Conservation (phyloP, 495 filamentous ascomycete species). For the Arthonia radiata region DNA sequence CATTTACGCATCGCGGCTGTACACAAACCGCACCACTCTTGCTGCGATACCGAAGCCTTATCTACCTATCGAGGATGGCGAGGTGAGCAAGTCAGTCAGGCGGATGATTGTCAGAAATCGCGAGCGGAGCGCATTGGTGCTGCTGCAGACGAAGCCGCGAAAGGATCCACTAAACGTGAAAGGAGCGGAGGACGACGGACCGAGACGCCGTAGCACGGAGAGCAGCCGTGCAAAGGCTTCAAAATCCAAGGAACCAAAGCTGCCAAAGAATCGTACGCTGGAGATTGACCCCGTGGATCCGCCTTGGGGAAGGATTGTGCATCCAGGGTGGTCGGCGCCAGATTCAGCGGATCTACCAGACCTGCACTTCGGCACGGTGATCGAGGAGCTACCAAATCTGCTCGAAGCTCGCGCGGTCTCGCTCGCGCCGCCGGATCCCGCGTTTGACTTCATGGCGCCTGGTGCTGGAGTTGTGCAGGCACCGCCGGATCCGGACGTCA, state of each 20-base stretch:
- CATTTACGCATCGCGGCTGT: conserved; percentile 72
- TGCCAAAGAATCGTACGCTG: conserved; percentile 9
- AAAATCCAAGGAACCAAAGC: too few relatives aligned
- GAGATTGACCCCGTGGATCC: conserved; percentile 18
- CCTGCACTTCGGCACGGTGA: conserved; percentile 56
- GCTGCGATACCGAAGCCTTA: conserved; percentile 61
- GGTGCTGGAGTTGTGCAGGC: conserved; percentile 9
- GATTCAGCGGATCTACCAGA: conserved; percentile 45
- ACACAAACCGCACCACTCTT: conserved; percentile 55
- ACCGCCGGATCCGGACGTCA: conserved; percentile 32
- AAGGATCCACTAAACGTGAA: conserved; percentile 13
- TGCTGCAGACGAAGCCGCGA: conserved; percentile 53
- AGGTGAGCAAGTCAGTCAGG: conserved; percentile 45
- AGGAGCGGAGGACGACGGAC: conserved; percentile 2
- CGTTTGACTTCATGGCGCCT: conserved; percentile 12
- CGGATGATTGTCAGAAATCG: conserved; percentile 48
- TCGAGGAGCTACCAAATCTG: conserved; percentile 67
- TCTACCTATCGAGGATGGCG: conserved; percentile 59
- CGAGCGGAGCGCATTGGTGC: conserved; percentile 51
- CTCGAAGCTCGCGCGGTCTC: conserved; percentile 85
- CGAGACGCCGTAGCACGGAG: conserved; percentile 1
- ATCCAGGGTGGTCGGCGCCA: conserved; percentile 78
- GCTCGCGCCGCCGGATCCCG: conserved; percentile 40
- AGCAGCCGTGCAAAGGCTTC: conserved; percentile 2
- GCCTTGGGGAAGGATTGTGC: conserved; percentile 58